A percentile compares a stretch with the other conserved stretches of the same genome.
phyloP scores from a whole-genome alignment of 306 rosid genomes.

The Prosopis cineraria region DNA sequence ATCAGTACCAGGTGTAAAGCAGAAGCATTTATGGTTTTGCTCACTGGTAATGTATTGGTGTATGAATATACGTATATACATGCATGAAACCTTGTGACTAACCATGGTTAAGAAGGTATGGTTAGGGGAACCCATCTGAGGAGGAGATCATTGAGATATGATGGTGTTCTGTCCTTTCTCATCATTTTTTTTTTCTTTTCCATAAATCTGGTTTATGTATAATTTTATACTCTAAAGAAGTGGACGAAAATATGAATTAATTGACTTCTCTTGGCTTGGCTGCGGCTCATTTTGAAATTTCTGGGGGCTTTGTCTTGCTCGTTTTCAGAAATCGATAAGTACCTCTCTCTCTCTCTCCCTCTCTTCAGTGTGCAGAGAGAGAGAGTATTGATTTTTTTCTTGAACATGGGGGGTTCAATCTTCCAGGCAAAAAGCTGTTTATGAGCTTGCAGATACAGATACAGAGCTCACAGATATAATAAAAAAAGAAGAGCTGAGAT shows the following conservation, averaged over 20 bases:
- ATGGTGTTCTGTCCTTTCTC: slow-evolving; percentile 74
- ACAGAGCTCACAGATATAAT: slow-evolving; percentile 55
- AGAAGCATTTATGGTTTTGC: slow-evolving; percentile 56
- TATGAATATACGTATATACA: slow-evolving; percentile 6
- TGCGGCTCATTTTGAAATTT: slow-evolving; percentile 53
- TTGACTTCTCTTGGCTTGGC: slow-evolving; percentile 40
- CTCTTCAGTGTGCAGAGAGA: neutral
- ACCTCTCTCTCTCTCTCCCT: slow-evolving; percentile 25
- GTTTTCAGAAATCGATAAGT: slow-evolving; percentile 74
- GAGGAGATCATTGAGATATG: slow-evolving; percentile 88
- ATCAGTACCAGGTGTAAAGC: slow-evolving; percentile 45
- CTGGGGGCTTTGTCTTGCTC: slow-evolving; percentile 71
- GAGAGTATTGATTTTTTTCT: slow-evolving; percentile 33
- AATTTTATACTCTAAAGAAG: slow-evolving; percentile 15
- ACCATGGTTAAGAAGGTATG: slow-evolving; percentile 59
- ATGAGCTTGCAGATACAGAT: slow-evolving; percentile 63
- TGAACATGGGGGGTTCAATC: slow-evolving; percentile 67
- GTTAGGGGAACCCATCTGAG: slow-evolving; percentile 53
- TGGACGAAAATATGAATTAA: slow-evolving; percentile 32
- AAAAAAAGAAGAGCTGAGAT: slow-evolving; percentile 50
- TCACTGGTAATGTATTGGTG: slow-evolving; percentile 3
- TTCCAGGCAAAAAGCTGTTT: slow-evolving; percentile 70
- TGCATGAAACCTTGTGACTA: slow-evolving; percentile 56
- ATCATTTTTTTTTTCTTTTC: slow-evolving; percentile 17
- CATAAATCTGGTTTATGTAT: neutral